phyloP scores from a whole-genome alignment of 2,329 filamentous ascomycete genomes.

The Stagonosporopsis vannaccii region DNA sequence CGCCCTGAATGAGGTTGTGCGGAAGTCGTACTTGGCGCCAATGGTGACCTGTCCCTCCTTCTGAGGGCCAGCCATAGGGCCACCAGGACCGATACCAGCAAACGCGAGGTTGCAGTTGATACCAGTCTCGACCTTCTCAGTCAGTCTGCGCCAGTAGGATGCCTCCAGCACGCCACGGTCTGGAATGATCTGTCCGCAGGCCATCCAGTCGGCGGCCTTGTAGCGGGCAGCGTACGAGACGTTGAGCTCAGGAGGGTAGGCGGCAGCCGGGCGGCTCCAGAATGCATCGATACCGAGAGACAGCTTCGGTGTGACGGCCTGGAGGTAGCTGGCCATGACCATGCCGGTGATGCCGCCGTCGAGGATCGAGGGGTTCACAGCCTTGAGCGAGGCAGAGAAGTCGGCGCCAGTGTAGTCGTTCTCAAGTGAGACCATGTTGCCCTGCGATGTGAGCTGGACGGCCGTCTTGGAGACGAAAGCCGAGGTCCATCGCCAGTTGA shows the following conservation, averaged over 20 bases:
- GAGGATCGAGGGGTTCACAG: slow-evolving; percentile 91
- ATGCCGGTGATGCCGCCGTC: slow-evolving; percentile 95
- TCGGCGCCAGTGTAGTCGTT: slow-evolving; percentile 94
- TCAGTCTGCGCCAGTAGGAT: slow-evolving; percentile 92
- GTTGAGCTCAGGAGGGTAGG: slow-evolving; percentile 87
- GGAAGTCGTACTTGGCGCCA: slow-evolving; percentile 98
- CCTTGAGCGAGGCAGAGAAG: slow-evolving; percentile 92
- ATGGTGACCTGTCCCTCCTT: slow-evolving; percentile 92
- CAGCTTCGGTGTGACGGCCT: slow-evolving; percentile 86
- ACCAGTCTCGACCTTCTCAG: slow-evolving; percentile 94
- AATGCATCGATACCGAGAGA: slow-evolving; percentile 90
- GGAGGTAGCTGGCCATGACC: slow-evolving; percentile 93
- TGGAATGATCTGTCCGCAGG: slow-evolving; percentile 85
- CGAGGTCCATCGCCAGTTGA: slow-evolving; percentile 89
- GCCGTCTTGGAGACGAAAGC: slow-evolving; percentile 85
- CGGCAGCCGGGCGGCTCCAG: slow-evolving; percentile 87
- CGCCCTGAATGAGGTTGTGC: slow-evolving; percentile 91
- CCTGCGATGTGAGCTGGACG: slow-evolving; percentile 83
- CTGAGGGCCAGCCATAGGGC: slow-evolving; percentile 71
- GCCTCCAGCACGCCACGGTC: slow-evolving; percentile 82
- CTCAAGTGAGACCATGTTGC: slow-evolving; percentile 92
- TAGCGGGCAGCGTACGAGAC: slow-evolving; percentile 92
- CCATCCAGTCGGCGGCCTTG: slow-evolving; percentile 91
- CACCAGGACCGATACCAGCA: slow-evolving; percentile 64
- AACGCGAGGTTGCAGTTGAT: slow-evolving; percentile 93